Percentiles rank a stretch among this genome's conserved stretches.
phyloP scores from a whole-genome alignment of 306 rosid genomes.

The Citrullus mucosospermus region DNA sequence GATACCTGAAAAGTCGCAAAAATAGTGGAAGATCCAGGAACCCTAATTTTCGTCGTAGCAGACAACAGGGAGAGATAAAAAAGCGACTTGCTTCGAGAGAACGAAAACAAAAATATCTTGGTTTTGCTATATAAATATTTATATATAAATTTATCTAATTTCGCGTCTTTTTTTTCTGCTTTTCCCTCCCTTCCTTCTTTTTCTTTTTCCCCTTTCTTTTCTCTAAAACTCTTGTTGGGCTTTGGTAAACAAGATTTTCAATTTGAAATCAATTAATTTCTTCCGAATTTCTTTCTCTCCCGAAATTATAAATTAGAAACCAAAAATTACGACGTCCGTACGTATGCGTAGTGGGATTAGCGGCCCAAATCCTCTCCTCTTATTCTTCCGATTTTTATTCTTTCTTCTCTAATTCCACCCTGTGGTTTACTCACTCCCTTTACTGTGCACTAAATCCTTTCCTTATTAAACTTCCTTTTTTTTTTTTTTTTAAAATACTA shows the following conservation, averaged over 20 bases:
- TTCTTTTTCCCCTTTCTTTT: background rate
- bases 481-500: too few relatives aligned
- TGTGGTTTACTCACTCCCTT: background rate
- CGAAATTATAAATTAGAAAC: background rate
- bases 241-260: slow-evolving; percentile 1
- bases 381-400: slow-evolving; percentile 1
- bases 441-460: background rate
- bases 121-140: background rate
- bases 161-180: background rate
- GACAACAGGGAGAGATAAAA: slow-evolving; percentile 8
- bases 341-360: background rate
- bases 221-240: background rate
- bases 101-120: slow-evolving; percentile 36
- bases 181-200: background rate
- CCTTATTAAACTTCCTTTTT: too few relatives aligned
- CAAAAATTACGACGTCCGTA: slow-evolving; percentile 12
- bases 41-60: slow-evolving; percentile 30
- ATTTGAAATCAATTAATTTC: background rate
- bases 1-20: slow-evolving; percentile 16
- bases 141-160: background rate
- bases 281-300: background rate
- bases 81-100: slow-evolving; percentile 21
- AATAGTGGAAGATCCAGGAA: slow-evolving; percentile 35
- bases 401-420: background rate
- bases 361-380: background rate